Conservation (phyloP, 2,329 filamentous ascomycete species). For the Aspergillus unguis region DNA sequence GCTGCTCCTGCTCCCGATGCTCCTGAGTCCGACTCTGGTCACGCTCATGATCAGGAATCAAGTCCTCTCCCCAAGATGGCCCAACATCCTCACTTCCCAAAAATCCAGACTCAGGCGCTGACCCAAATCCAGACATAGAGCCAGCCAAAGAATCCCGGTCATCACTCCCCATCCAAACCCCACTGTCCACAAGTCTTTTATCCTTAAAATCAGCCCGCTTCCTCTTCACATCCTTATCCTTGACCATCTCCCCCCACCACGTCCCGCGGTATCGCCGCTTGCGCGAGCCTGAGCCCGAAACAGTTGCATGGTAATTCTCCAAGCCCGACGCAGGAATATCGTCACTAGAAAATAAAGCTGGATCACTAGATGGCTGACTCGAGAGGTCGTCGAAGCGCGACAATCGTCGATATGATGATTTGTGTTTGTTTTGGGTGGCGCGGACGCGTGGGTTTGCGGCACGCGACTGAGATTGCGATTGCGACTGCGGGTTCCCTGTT, state of each 20-base stretch:
- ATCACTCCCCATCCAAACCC: slow-evolving; percentile 49
- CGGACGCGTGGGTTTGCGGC: neutral
- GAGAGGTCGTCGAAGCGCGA: slow-evolving; percentile 35
- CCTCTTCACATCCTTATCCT: slow-evolving; percentile 34
- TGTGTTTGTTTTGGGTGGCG: slow-evolving; percentile 16
- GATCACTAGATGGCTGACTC: slow-evolving; percentile 43
- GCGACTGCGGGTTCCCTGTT: slow-evolving; percentile 9
- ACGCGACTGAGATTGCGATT: slow-evolving; percentile 5
- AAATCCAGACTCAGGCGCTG: slow-evolving; percentile 16
- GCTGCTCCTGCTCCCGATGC: slow-evolving; percentile 3
- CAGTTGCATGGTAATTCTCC: slow-evolving; percentile 41
- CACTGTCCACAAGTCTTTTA: slow-evolving; percentile 45
- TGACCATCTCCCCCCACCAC: slow-evolving; percentile 43
- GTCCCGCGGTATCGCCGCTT: slow-evolving; percentile 46
- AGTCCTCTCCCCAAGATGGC: slow-evolving; percentile 37
- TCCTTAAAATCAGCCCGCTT: slow-evolving; percentile 44
- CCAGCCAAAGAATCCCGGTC: slow-evolving; percentile 28
- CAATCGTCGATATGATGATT: slow-evolving; percentile 24
- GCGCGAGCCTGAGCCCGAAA: slow-evolving; percentile 20
- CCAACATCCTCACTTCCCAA: slow-evolving; percentile 34
- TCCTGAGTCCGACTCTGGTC: neutral
- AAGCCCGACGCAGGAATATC: slow-evolving; percentile 45
- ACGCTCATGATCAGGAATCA: slow-evolving; percentile 30
- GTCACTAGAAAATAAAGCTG: slow-evolving; percentile 48
- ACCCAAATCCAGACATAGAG: slow-evolving; percentile 9